phyloP scores from a whole-genome alignment of 345 rosid genomes.

The Clausena lansium region DNA sequence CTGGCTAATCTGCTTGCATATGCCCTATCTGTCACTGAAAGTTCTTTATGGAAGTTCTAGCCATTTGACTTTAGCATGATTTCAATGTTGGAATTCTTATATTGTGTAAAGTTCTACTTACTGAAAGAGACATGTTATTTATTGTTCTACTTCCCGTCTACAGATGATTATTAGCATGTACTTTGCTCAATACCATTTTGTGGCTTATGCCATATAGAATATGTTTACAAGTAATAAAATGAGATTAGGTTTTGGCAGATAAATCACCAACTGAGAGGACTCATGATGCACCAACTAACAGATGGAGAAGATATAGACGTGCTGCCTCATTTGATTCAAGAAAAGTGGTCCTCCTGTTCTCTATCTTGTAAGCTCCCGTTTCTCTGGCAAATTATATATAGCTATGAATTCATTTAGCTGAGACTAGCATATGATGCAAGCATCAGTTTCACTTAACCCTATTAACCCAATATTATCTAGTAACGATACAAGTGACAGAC shows the following conservation, averaged over 20 bases:
- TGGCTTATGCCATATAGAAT: background rate
- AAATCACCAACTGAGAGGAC: constrained; percentile 55
- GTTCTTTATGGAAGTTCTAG: background rate
- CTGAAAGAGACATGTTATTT: background rate
- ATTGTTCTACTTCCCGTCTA: background rate
- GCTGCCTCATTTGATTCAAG: constrained; percentile 84
- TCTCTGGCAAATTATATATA: constrained; percentile 5
- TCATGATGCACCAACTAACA: constrained; percentile 67
- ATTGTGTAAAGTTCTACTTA: background rate
- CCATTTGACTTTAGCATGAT: background rate
- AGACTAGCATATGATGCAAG: background rate
- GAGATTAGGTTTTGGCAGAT: constrained; percentile 37
- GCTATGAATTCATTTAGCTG: background rate
- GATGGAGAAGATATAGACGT: constrained; percentile 88
- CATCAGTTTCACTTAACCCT: background rate
- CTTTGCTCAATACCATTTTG: background rate
- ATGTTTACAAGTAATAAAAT: background rate
- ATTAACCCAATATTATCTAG: background rate
- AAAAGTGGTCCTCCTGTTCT: constrained; percentile 78
- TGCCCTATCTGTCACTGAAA: no score
- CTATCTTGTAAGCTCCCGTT: constrained; percentile 65
- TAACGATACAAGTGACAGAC: background rate
- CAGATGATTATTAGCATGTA: no score
- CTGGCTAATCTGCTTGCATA: background rate
- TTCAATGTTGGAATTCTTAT: background rate